Evolutionary conservation across 176 grass and related monocot genomes (phyloP), one percentile per base, ranked within the genome.

Genomic region (Rhynchospora tenuis): DNA sequence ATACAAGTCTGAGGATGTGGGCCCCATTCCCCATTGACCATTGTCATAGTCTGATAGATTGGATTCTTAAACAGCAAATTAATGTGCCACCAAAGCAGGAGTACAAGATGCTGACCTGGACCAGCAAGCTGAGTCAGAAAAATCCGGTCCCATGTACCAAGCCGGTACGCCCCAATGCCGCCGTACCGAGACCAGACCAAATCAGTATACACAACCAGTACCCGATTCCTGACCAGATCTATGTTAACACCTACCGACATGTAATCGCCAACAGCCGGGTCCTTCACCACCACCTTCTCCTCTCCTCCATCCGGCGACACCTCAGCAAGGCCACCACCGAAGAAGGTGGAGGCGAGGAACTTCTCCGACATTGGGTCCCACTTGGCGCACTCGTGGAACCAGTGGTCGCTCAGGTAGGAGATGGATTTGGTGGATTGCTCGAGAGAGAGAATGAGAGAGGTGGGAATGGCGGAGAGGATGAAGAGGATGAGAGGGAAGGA

Each of bases 301-400:
- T 84, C 84, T n/a, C 24, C 81, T 29, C 64, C 80, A 2, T 17
- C 68, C 0, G 81, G 46, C 17, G 45, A 70, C 65, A 98, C 65
- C 90, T 90, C 87, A 47, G 82, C 91, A 48, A 98, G 82, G 50
- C 89, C 88, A 27, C 57, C 87, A 82, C 89, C 84, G 73, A 83
- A 79, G 84, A 91, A 76, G 31, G 86, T 95, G 79, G 92, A 90
- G 73, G 47, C 89, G 29, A 98, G 74, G 89, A 98, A 94, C 38
- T 89, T 80, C 26, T 64, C 83, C 28, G 84, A 84, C 13, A 86
- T 77, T 9, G 89, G 72, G 80, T 95, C 95, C 95, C 92, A 98
- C 89, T 98, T 98, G 89, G 92, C 91, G 90, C 95, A 98, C 86
- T 98, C 92, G 79, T 90, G 92, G 82, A 90, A 0, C 95, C 95